These are phyloP conservation scores for Tolypocladium endophyticum DNA, from an alignment of 2,329 filamentous ascomycete species.

Conservation along the genomic window DNA sequence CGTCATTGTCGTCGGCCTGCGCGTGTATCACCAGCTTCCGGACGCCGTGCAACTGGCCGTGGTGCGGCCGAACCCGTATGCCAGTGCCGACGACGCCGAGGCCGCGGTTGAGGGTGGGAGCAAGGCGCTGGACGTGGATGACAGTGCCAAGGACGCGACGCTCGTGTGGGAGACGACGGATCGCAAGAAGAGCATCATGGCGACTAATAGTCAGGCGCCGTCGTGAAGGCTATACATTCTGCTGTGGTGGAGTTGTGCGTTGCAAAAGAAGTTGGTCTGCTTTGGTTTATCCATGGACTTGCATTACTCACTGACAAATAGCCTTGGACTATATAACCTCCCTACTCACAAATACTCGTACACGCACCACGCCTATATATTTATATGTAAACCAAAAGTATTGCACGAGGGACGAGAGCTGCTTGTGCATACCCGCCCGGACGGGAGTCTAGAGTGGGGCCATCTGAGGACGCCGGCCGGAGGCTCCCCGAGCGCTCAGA, in stretches of 20 bases:
- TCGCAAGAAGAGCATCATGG: constrained; percentile 24
- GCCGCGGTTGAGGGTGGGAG: constrained; percentile 14
- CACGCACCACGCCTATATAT: too few species aligned
- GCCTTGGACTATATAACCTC: neutral
- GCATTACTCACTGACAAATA: neutral
- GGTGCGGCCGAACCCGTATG: constrained; percentile 25
- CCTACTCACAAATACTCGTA: too few species aligned
- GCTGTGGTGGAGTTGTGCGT: neutral
- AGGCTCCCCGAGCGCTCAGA: neutral
- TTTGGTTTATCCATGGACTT: neutral
- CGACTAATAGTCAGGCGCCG: constrained; percentile 8
- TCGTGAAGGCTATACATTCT: neutral
- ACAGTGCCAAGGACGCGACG: constrained; percentile 34
- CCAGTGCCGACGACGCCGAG: constrained; percentile 11
- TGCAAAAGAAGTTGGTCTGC: neutral
- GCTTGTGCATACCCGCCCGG: neutral
- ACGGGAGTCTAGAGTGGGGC: neutral
- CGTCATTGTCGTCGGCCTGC: constrained; percentile 48
- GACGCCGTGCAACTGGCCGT: constrained; percentile 28
- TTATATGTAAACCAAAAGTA: too few species aligned
- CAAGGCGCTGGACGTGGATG: constrained; percentile 31
- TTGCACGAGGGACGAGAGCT: neutral
- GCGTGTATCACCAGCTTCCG: constrained; percentile 45
- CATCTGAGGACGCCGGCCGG: neutral
- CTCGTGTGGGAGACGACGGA: constrained; percentile 21